Evolutionary conservation across 805 yeast genomes (phyloP).

Genomic region (Saturnispora serradocipensis): DNA sequence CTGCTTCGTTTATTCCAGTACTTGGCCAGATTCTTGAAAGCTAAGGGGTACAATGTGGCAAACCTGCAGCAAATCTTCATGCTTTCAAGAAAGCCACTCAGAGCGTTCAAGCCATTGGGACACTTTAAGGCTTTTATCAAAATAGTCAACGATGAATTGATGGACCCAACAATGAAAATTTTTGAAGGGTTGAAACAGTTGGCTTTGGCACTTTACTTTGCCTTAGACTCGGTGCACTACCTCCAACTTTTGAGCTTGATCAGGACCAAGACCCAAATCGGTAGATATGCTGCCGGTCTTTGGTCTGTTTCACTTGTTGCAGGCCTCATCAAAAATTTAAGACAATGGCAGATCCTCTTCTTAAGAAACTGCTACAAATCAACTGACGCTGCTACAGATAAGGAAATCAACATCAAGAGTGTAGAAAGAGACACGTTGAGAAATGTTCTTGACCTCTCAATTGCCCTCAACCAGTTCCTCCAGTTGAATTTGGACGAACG

Average conservation of each 20-base stretch:
- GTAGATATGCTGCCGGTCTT: slow-evolving; percentile 54
- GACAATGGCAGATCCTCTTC: slow-evolving; percentile 41
- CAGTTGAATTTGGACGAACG: neutral
- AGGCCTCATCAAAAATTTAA: slow-evolving; percentile 49
- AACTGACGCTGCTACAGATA: slow-evolving; percentile 9
- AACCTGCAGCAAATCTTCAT: slow-evolving; percentile 6
- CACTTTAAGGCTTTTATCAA: slow-evolving; percentile 62
- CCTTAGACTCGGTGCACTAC: slow-evolving; percentile 55
- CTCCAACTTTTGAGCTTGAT: neutral
- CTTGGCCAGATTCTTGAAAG: slow-evolving; percentile 39
- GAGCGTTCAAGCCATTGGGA: slow-evolving; percentile 73
- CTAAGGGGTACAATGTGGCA: neutral
- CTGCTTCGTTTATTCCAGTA: slow-evolving; percentile 72
- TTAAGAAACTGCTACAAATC: slow-evolving; percentile 1
- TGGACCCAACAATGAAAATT: slow-evolving; percentile 46
- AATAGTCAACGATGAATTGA: slow-evolving; percentile 59
- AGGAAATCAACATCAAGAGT: slow-evolving; percentile 23
- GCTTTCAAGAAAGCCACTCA: slow-evolving; percentile 59
- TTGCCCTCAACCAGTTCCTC: slow-evolving; percentile 52
- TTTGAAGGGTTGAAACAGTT: slow-evolving; percentile 48
- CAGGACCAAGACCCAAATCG: slow-evolving; percentile 32
- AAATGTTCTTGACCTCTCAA: slow-evolving; percentile 66
- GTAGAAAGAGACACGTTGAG: slow-evolving; percentile 55
- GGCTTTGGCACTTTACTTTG: slow-evolving; percentile 53
- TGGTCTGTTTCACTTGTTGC: slow-evolving; percentile 70